These are phyloP conservation scores for Fusarium sp. DNA, from an alignment of 2,329 filamentous ascomycete species.

Conservation along the genomic window DNA sequence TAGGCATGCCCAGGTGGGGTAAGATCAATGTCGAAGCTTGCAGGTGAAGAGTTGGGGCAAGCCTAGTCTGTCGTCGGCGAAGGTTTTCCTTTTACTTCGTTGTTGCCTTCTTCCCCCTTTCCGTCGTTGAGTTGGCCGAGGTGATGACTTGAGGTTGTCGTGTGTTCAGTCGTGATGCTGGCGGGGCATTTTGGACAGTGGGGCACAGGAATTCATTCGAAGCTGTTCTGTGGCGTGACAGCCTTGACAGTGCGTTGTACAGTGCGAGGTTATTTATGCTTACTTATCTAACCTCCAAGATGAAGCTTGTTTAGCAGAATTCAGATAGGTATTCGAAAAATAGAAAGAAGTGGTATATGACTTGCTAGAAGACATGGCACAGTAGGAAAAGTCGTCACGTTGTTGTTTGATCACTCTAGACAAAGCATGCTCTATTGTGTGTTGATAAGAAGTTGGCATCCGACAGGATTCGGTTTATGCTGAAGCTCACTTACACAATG, in stretches of 20 bases:
- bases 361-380: no score
- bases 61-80: background rate
- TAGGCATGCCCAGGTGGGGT: constrained; percentile 44
- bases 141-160: constrained; percentile 31
- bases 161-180: constrained; percentile 41
- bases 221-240: constrained; percentile 38
- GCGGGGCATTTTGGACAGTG: constrained; percentile 51
- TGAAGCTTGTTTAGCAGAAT: background rate
- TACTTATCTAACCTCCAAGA: background rate
- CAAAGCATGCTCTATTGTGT: no score
- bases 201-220: constrained; percentile 45
- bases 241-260: constrained; percentile 31
- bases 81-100: constrained; percentile 1
- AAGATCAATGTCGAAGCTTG: constrained; percentile 5
- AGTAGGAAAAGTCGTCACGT: no score
- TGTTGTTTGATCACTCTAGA: no score
- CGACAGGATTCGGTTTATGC: no score
- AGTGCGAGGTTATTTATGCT: background rate
- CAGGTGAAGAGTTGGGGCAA: background rate
- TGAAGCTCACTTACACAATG: no score
- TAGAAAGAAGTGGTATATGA: background rate
- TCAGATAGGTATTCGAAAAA: background rate
- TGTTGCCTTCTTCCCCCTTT: constrained; percentile 4
- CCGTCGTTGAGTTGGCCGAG: constrained; percentile 20
- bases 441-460: no score